Percentiles rank a stretch among this genome's conserved stretches.
phyloP scores from a whole-genome alignment of 208 protist species.

The Tritrichomonas musculus region DNA sequence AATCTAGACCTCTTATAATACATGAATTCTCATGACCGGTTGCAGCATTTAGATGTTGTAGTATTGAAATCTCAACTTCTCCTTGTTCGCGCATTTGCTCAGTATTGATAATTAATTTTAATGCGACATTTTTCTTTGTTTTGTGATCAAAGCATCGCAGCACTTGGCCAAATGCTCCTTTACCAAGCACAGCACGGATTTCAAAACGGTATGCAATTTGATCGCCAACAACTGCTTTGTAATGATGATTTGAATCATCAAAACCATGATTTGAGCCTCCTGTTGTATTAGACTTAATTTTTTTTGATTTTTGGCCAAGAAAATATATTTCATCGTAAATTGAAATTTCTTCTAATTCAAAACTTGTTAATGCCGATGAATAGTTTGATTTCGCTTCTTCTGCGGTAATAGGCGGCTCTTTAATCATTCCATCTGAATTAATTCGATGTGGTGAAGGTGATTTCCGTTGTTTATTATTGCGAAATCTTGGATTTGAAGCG shows the following conservation, averaged over 20 bases:
- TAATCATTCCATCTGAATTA: not conserved
- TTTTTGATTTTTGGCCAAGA: not conserved
- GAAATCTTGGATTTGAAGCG: not conserved
- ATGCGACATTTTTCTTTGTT: conserved; percentile 56
- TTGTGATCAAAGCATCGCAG: conserved; percentile 67
- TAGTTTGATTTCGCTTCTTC: not conserved
- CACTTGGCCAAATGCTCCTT: conserved; percentile 80
- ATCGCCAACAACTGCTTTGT: not conserved
- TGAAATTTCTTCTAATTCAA: conserved; percentile 16
- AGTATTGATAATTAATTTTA: conserved; percentile 58
- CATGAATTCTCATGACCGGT: conserved; percentile 18
- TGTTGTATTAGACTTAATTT: not conserved
- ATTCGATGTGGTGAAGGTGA: too few relatives aligned
- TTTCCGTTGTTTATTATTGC: not conserved
- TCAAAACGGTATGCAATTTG: conserved; percentile 69
- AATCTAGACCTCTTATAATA: conserved; percentile 43
- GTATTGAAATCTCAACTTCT: conserved; percentile 41
- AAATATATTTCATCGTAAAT: not conserved
- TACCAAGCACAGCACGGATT: conserved; percentile 64
- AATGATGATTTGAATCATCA: conserved; percentile 1
- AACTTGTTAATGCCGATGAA: not conserved
- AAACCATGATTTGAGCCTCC: not conserved
- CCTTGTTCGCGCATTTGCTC: conserved; percentile 52
- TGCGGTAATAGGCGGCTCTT: not conserved
- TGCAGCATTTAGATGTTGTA: conserved; percentile 40